Evolutionary conservation across 2,329 filamentous ascomycete species (phyloP).

Genomic region (Huntiella omanensis): DNA sequence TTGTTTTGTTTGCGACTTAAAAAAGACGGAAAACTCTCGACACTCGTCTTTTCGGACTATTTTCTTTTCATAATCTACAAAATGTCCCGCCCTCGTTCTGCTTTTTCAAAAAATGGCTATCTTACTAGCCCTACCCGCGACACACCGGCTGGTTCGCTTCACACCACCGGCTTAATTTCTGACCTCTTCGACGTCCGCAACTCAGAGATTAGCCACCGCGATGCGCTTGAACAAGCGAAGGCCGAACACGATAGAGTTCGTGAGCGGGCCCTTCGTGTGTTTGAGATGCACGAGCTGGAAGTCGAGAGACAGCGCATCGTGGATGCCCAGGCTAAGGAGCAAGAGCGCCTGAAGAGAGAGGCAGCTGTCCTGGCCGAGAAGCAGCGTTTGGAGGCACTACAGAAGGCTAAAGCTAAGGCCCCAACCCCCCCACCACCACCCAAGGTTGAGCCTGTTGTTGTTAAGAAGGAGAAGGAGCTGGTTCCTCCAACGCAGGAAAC

Average conservation of each 20-base stretch:
- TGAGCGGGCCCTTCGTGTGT: constrained; percentile 28
- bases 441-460: constrained; percentile 13
- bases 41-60: too few species aligned
- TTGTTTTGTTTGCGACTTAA: too few species aligned
- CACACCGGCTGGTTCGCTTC: constrained; percentile 18
- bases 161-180: constrained; percentile 30
- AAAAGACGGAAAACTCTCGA: too few species aligned
- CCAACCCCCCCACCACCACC: constrained; percentile 20
- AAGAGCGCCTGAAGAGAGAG: constrained; percentile 27
- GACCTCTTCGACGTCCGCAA: constrained; percentile 46
- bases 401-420: constrained; percentile 26
- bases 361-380: constrained; percentile 28
- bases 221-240: constrained; percentile 46
- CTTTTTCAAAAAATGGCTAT: constrained; percentile 9
- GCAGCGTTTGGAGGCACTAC: constrained; percentile 27
- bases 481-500: too few species aligned
- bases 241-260: constrained; percentile 48
- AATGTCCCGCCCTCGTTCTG: constrained; percentile 8
- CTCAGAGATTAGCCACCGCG: constrained; percentile 41
- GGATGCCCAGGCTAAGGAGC: constrained; percentile 26
- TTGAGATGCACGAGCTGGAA: constrained; percentile 27
- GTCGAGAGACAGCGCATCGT: constrained; percentile 25
- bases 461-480: constrained; percentile 3
- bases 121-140: constrained; percentile 19
- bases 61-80: background rate